phyloP scores from a whole-genome alignment of 768 basidiomycete species.

The Trametes gibbosa region DNA sequence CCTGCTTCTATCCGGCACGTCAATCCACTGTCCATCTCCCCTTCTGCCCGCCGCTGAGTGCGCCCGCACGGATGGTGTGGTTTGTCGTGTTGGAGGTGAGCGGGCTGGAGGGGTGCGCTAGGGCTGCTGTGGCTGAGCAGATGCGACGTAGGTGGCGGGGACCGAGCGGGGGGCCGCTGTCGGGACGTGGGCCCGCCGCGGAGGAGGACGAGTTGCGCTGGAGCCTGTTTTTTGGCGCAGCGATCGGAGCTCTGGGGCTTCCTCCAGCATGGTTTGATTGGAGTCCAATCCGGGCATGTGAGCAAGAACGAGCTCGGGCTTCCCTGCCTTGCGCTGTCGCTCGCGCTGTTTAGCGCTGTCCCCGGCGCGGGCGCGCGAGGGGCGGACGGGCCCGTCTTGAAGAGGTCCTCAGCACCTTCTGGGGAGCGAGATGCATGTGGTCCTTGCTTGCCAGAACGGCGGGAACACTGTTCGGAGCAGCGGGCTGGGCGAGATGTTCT shows the following conservation, averaged over 20 bases:
- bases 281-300: neutral
- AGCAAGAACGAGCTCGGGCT: neutral
- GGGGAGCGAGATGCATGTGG: too few species aligned
- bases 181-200: neutral
- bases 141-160: neutral
- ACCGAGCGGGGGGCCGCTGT: neutral
- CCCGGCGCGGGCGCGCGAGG: neutral
- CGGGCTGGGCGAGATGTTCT: too few species aligned
- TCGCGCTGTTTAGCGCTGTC: neutral
- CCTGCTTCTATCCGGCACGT: constrained; percentile 6
- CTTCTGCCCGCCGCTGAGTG: neutral
- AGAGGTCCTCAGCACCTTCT: too few species aligned
- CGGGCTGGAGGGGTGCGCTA: neutral
- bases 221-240: constrained; percentile 4
- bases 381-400: too few species aligned
- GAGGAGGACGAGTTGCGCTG: neutral
- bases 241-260: neutral
- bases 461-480: too few species aligned
- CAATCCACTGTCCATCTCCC: constrained; percentile 1
- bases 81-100: neutral
- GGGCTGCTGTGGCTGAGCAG: neutral
- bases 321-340: neutral
- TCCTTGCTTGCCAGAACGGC: too few species aligned
- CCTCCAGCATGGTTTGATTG: neutral
- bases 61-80: neutral